Base-by-base conservation (phyloP, 2,329 filamentous ascomycete species). In the Stemphylium lycopersici region DNA sequence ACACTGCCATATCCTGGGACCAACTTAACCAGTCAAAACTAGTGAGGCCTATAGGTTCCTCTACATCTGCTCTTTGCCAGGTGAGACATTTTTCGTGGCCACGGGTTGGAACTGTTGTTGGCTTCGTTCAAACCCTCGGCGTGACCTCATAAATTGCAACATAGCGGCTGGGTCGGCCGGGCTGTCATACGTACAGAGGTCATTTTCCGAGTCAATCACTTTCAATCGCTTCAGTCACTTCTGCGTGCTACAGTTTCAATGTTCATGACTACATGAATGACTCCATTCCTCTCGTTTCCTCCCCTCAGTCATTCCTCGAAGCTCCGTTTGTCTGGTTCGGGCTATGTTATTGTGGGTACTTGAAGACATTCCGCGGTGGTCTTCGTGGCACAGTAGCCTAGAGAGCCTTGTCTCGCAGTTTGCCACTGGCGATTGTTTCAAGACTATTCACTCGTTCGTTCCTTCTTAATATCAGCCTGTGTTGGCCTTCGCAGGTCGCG, bases 361-460 rank as follows among this genome's bases (percentile, higher is more conserved):
- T n/a, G 11, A 24, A 24, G 8, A 36, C 32, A 48, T 43, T 39
- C 26, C n/a, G 12, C 16, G 18, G n/a, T 37, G 26, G 11, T 37
- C 33, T 8, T 43, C 16, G 16, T 29, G 39, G 7, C 39, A 37
- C 39, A 20, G 12, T 18, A 24, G 24, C n/a, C 29, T 24, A 18
- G 10, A 37, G 13, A 26, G 26, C 41, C 41, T 52, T 33, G 34
- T 24, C 22, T 15, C 32, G 37, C 24, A 12, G 24, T 34, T 40
- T n/a, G 22, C 34, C 7, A 52, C 38, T 39, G 15, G 40, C 29
- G 41, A 42, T 43, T 41, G 50, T 52, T 47, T 43, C 40, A 29
- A 18, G 29, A 24, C 22, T 16, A 18, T 45, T 33, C 36, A 40
- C 46, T 38, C 47, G 55, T 47, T 34, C 47, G 55, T 47, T 34